Percentiles rank a stretch among this genome's conserved stretches.
These are phyloP conservation scores for Carex myosuroides DNA, from an alignment of 176 grass and related monocot species.

Conservation along the genomic window DNA sequence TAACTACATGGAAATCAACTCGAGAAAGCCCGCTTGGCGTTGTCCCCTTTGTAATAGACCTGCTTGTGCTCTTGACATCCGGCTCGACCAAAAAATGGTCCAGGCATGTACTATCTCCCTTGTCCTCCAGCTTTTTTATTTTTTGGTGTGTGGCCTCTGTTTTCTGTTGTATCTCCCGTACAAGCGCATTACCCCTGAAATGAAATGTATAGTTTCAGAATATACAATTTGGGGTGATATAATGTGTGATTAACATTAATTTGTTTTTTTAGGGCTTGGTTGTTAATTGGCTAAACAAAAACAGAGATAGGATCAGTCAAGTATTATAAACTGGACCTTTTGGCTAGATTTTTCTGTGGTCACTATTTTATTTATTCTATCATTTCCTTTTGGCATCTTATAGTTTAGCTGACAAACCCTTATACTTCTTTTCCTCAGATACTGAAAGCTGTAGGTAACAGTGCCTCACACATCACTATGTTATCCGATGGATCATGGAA, in stretches of 20 bases:
- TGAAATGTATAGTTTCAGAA: background rate
- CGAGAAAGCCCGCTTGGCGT: constrained; percentile 72
- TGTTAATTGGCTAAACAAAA: background rate
- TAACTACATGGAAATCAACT: constrained; percentile 93
- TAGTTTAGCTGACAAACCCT: background rate
- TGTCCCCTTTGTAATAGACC: constrained; percentile 81
- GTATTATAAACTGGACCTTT: background rate
- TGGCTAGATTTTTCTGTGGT: background rate
- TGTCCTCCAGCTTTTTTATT: background rate
- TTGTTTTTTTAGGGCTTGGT: background rate
- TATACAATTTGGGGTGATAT: background rate
- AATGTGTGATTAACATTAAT: background rate
- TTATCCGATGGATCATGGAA: constrained; percentile 84
- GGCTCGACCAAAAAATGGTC: constrained; percentile 74
- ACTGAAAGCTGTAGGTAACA: constrained; percentile 52
- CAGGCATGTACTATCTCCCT: constrained; percentile 48
- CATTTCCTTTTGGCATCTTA: background rate
- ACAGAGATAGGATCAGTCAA: constrained; percentile 7
- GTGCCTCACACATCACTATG: constrained; percentile 45
- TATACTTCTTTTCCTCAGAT: constrained; percentile 33
- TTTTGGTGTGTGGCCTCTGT: background rate
- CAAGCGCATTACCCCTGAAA: background rate
- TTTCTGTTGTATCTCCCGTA: background rate
- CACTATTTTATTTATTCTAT: background rate
- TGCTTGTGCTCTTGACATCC: constrained; percentile 51